Base-by-base conservation (phyloP, 768 basidiomycete genomes). In the Boletus pseudo-olivaceus region DNA sequence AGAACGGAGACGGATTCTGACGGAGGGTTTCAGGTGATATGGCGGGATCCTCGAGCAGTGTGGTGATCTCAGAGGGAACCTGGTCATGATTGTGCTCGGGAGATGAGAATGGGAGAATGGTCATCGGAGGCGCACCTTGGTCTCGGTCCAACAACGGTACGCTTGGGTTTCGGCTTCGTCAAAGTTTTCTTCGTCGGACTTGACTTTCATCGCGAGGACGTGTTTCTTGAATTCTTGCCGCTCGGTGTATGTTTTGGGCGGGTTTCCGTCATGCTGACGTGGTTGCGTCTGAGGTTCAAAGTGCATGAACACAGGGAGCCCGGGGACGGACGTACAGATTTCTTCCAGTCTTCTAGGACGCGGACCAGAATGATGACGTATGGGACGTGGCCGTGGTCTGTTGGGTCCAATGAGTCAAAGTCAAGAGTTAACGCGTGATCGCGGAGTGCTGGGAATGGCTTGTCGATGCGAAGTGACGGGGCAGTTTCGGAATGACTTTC, bases 141-240 rank as follows among this genome's bases (percentile, higher is more conserved):
- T 80, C 49, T 75, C 75, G 0, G 82, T 82, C 85, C 85, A 94
- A 51, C 82, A 82, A 27, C 90, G 84, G 69, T 90, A 95, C 0
- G 89, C 91, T 67, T 97, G 90, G 7, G 87, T 78, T 63, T 88
- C 82, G 2, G 95, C 96, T 70, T 98, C 96, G 56, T 97, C 96
- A 66, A 94, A 94, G 72, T 98, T 99, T 76, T 99, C 97, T 66
- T 98, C 93, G 66, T 99, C 97, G 0, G 72, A 61, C 63, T 92
- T 93, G 53, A 80, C 66, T 62, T 85, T 84, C 77, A 86, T 81
- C 1, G 73, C 73, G n/a, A 76, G 71, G 41, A 98, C 73, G 3
- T 50, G 51, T 33, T 79, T 73, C 65, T 94, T 93, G 78, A 98
- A 96, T 29, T 79, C 83, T 56, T 86, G 79, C 63, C 88, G 84